These are phyloP conservation scores for Eimeria acervulina DNA, from an alignment of 169 alveolate species.

Conservation along the genomic window DNA sequence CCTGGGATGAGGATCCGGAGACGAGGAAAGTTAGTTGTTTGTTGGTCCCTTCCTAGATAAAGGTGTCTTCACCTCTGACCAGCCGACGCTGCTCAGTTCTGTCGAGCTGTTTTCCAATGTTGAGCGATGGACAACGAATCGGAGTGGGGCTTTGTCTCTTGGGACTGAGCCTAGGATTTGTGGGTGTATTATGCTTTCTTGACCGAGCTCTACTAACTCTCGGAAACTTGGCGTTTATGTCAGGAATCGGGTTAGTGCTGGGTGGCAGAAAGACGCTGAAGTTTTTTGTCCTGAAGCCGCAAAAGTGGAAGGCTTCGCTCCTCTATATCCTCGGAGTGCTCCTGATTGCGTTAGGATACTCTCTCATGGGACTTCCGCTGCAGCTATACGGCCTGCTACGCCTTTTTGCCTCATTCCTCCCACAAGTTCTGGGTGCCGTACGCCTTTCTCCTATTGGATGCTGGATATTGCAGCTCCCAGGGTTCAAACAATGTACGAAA, in stretches of 20 bases:
- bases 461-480: conserved; percentile 82
- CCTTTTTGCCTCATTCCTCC: conserved; percentile 84
- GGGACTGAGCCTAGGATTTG: conserved; percentile 81
- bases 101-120: conserved; percentile 34
- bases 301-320: conserved; percentile 82
- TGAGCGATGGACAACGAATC: conserved; percentile 84
- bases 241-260: conserved; percentile 82
- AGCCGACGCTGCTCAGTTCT: conserved; percentile 9
- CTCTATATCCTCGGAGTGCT: conserved; percentile 80
- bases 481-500: conserved; percentile 81
- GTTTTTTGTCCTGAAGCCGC: conserved; percentile 82
- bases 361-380: conserved; percentile 82
- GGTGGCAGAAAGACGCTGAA: conserved; percentile 82
- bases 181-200: conserved; percentile 82
- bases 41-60: not conserved
- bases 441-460: conserved; percentile 83
- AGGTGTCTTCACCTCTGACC: not conserved
- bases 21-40: not conserved
- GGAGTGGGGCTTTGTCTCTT: conserved; percentile 86
- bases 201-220: conserved; percentile 85
- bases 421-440: conserved; percentile 80
- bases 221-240: conserved; percentile 84
- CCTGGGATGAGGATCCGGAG: not conserved
- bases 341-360: conserved; percentile 81
- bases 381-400: conserved; percentile 84